Base-by-base conservation (phyloP, 176 grass and related monocot genomes). In the Triticum timopheevii region DNA sequence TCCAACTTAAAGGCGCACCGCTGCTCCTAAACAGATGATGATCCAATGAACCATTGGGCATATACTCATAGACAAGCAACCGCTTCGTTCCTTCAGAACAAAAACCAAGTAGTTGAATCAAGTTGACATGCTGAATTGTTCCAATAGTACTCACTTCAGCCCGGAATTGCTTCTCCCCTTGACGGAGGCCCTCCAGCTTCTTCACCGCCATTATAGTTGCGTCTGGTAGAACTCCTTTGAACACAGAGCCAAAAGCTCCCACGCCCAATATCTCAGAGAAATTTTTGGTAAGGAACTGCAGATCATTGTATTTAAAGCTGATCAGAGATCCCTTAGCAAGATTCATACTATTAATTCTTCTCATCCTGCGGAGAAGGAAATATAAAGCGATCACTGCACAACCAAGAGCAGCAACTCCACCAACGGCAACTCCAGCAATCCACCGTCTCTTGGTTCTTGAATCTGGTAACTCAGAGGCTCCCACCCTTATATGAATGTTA, bases 111-210 rank as follows among this genome's bases (percentile, higher is more conserved):
- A 52, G 49, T 52, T 17, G 49, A 52, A 52, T 52, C 49, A 52
- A 52, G 15, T 52, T 52, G 2, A 52, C 63, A 52, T 90, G 88
- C 15, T 93, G 91, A 69, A 93, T 87, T 23, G 13, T 90, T 34
- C 91, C 91, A 3, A 52, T 52, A 52, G 49, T 52, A 52, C 49
- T 52, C 49, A 52, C 49, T 52, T 52, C 49, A 52, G 49, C 65
- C 67, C 88, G 78, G 58, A 93, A 93, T 80, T 90, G 88, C 88
- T 93, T 93, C 35, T 90, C 91, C 56, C 91, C 91, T 22, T 93
- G 91, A 13, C 52, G 78, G 58, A 90, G 56, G 10, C 88, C 81
- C 38, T 90, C 81, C 0, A 93, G 81, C 65, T 74, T 90, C 83
- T 93, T 93, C 20, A 93, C 85, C 10, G 88, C 91, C 6, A 90